Percentiles rank a stretch among this genome's conserved stretches.
phyloP scores from a whole-genome alignment of 495 filamentous ascomycete species.

The Tuber borchii region DNA sequence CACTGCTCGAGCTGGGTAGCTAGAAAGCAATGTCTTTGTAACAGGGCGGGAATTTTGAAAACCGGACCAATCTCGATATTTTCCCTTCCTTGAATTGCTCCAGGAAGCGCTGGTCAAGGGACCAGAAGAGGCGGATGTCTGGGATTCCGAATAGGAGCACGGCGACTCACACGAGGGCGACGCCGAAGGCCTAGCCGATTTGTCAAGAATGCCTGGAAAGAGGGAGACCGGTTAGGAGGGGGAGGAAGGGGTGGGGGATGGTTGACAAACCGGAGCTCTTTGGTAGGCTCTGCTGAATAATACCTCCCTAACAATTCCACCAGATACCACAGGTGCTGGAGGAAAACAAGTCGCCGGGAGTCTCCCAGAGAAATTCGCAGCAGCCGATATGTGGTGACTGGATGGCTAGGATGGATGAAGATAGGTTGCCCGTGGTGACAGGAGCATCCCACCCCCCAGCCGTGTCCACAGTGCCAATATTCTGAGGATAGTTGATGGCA shows the following conservation, averaged over 20 bases:
- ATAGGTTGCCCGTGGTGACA: too few relatives aligned
- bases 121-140: constrained; percentile 98
- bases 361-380: too few relatives aligned
- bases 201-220: constrained; percentile 54
- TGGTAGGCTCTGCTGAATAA: constrained; percentile 72
- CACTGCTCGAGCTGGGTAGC: constrained; percentile 55
- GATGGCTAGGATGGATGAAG: too few relatives aligned
- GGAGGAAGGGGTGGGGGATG: background rate
- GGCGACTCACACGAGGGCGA: constrained; percentile 82
- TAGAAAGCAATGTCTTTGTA: constrained; percentile 93
- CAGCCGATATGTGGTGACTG: too few relatives aligned
- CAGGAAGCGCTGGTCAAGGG: constrained; percentile 70
- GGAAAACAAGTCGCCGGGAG: too few relatives aligned
- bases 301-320: constrained; percentile 82
- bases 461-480: too few relatives aligned
- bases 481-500: too few relatives aligned
- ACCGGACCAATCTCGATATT: constrained; percentile 74
- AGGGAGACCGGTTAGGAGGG: background rate
- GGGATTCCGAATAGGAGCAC: constrained; percentile 95
- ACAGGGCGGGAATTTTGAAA: constrained; percentile 84
- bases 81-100: too few relatives aligned
- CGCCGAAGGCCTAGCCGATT: too few relatives aligned
- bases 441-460: too few relatives aligned
- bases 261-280: constrained; percentile 54
- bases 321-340: too few relatives aligned